Conservation (phyloP, 768 basidiomycete species). For the Termitomyces sp. region DNA sequence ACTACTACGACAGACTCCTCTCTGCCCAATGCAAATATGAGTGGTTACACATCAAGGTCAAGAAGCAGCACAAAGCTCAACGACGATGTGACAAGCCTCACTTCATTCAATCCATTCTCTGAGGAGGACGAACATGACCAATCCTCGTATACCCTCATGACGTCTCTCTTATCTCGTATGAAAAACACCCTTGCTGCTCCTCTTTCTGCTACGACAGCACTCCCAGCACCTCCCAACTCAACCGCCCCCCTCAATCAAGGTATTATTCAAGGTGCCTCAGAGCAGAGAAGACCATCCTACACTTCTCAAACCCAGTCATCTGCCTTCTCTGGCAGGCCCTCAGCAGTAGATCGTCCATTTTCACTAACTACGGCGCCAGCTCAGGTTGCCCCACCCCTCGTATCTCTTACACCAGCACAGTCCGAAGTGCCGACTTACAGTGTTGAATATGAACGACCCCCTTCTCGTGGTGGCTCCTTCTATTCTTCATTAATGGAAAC, state of each 20-base stretch:
- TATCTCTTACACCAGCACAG: constrained; percentile 82
- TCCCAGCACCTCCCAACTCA: constrained; percentile 32
- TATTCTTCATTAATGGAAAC: constrained; percentile 54
- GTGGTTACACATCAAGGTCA: constrained; percentile 50
- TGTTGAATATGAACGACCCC: constrained; percentile 58
- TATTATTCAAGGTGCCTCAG: constrained; percentile 24
- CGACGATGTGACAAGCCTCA: constrained; percentile 68
- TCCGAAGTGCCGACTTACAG: constrained; percentile 74
- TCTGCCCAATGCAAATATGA: constrained; percentile 30
- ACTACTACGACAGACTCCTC: neutral
- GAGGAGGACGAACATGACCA: constrained; percentile 91
- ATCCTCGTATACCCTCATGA: constrained; percentile 80
- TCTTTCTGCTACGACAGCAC: constrained; percentile 50
- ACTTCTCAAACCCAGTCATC: constrained; percentile 44
- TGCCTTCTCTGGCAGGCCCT: constrained; percentile 42
- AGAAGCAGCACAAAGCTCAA: constrained; percentile 57
- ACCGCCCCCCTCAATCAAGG: constrained; percentile 25
- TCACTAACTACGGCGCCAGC: constrained; percentile 52
- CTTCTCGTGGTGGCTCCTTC: constrained; percentile 46
- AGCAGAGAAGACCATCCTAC: constrained; percentile 61
- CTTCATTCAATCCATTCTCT: constrained; percentile 90
- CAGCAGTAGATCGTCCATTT: constrained; percentile 52
- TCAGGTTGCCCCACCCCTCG: constrained; percentile 73
- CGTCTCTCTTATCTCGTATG: constrained; percentile 76
- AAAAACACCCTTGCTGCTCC: constrained; percentile 76